These are phyloP conservation scores for Chaetomium olivaceum DNA, from an alignment of 2,329 filamentous ascomycete species.

Conservation along the genomic window DNA sequence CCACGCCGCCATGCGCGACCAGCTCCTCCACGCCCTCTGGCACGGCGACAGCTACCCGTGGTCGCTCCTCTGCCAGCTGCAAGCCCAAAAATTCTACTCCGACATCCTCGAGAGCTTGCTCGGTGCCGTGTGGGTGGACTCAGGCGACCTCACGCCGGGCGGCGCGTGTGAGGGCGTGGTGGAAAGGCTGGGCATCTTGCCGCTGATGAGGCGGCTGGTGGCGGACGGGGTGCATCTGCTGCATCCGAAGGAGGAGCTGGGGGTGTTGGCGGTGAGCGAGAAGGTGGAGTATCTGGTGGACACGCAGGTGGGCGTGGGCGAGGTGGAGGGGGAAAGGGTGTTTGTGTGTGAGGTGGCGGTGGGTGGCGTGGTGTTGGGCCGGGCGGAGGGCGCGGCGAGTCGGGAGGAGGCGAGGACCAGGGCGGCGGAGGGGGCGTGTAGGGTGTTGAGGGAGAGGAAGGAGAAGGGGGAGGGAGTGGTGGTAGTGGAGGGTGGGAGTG, in stretches of 20 bases:
- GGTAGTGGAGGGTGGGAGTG: background rate
- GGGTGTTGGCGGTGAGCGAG: slow-evolving; percentile 54
- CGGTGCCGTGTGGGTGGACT: slow-evolving; percentile 83
- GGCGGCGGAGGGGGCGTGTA: slow-evolving; percentile 39
- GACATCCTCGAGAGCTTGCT: slow-evolving; percentile 81
- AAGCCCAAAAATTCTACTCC: slow-evolving; percentile 74
- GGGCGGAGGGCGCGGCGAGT: slow-evolving; percentile 48
- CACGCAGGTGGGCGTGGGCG: slow-evolving; percentile 27
- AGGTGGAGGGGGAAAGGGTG: slow-evolving; percentile 31
- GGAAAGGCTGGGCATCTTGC: slow-evolving; percentile 63
- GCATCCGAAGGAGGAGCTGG: slow-evolving; percentile 70
- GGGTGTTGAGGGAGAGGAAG: slow-evolving; percentile 11
- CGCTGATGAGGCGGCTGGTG: slow-evolving; percentile 63
- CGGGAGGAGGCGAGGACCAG: slow-evolving; percentile 55
- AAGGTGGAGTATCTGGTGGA: slow-evolving; percentile 56
- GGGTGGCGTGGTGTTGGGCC: slow-evolving; percentile 48
- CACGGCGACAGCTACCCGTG: slow-evolving; percentile 68
- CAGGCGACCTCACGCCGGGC: slow-evolving; percentile 56
- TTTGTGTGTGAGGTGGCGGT: slow-evolving; percentile 53
- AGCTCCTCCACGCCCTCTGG: slow-evolving; percentile 53
- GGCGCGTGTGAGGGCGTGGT: slow-evolving; percentile 61
- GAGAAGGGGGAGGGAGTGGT: background rate
- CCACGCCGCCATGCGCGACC: slow-evolving; percentile 50
- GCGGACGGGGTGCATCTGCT: slow-evolving; percentile 56
- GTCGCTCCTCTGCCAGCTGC: slow-evolving; percentile 65